Evolutionary conservation across 306 rosid genomes (phyloP).

Genomic region (Glycine tomentella): DNA sequence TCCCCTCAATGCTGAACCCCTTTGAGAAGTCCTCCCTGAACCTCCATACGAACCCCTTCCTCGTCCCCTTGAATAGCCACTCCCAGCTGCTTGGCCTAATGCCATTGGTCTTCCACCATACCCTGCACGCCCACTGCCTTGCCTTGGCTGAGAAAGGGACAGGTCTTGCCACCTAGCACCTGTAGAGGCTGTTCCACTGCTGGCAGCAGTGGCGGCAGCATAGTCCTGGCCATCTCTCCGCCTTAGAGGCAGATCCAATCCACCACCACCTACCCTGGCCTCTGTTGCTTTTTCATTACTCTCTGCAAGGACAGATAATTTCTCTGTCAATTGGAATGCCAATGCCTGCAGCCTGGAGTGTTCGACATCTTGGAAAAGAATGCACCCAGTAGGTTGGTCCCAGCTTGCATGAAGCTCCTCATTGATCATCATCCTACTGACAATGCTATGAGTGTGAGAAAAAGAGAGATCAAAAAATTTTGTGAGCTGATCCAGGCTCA

Average conservation of each 20-base stretch:
- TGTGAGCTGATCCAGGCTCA: slow-evolving; percentile 74
- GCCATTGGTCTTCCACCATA: slow-evolving; percentile 62
- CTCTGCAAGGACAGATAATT: slow-evolving; percentile 79
- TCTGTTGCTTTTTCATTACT: slow-evolving; percentile 92
- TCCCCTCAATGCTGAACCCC: slow-evolving; percentile 67
- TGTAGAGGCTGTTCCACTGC: slow-evolving; percentile 39
- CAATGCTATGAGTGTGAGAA: slow-evolving; percentile 68
- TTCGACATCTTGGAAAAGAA: slow-evolving; percentile 65
- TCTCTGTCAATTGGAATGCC: slow-evolving; percentile 88
- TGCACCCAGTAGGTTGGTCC: slow-evolving; percentile 68
- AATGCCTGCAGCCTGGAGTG: slow-evolving; percentile 76
- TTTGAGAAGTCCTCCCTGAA: slow-evolving; percentile 11
- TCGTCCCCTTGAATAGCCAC: slow-evolving; percentile 65
- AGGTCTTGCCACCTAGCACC: slow-evolving; percentile 85
- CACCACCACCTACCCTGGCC: slow-evolving; percentile 84
- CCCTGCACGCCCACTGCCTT: slow-evolving; percentile 73
- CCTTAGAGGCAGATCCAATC: slow-evolving; percentile 76
- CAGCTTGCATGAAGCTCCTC: slow-evolving; percentile 91
- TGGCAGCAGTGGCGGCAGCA: slow-evolving; percentile 50
- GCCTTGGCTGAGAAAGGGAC: slow-evolving; percentile 68
- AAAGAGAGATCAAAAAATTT: slow-evolving; percentile 77
- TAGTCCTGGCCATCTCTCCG: slow-evolving; percentile 90
- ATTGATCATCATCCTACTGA: slow-evolving; percentile 91
- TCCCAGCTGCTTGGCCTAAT: slow-evolving; percentile 57
- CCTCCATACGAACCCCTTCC: slow-evolving; percentile 49